Conservation (phyloP, 768 basidiomycete species). For the Pluteus cervinus region DNA sequence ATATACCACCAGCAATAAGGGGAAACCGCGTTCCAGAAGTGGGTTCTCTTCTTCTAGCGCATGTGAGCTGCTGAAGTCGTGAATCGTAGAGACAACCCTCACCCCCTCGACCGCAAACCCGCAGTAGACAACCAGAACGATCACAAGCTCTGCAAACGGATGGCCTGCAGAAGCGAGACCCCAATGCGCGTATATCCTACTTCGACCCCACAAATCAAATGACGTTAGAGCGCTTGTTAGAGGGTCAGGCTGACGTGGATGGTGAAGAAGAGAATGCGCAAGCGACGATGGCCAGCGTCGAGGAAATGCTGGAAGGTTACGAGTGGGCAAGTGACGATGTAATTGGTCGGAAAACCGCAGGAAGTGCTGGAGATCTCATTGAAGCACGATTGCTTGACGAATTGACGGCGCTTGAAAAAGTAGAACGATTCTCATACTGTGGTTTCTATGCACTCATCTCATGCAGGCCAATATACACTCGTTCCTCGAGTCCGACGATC, state of each 20-base stretch:
- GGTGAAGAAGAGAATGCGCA: constrained; percentile 71
- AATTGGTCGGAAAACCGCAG: constrained; percentile 55
- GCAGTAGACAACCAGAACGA: too few species aligned
- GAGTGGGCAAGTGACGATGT: constrained; percentile 89
- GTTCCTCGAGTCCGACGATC: constrained; percentile 93
- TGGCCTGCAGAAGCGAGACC: constrained; percentile 59
- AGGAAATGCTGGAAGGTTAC: constrained; percentile 98
- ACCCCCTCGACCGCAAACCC: too few species aligned
- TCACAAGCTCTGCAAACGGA: too few species aligned
- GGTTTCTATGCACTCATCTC: constrained; percentile 4
- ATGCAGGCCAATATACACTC: constrained; percentile 92
- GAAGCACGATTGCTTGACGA: constrained; percentile 88
- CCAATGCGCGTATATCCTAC: constrained; percentile 71
- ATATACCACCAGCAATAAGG: too few species aligned
- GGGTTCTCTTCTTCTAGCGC: too few species aligned
- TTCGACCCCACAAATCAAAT: constrained; percentile 79
- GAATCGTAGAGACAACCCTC: too few species aligned
- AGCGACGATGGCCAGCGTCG: constrained; percentile 84
- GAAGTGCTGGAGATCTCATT: constrained; percentile 84
- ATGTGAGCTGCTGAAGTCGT: too few species aligned
- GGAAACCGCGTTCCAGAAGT: too few species aligned
- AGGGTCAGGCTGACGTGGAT: constrained; percentile 41
- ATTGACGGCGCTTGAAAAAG: constrained; percentile 89
- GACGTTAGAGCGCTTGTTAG: constrained; percentile 63
- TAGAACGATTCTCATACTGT: constrained; percentile 19